Evolutionary conservation across 164 flowering plant genomes (phyloP), one percentile per base, ranked within the genome.

Genomic region (Warburgia ugandensis): DNA sequence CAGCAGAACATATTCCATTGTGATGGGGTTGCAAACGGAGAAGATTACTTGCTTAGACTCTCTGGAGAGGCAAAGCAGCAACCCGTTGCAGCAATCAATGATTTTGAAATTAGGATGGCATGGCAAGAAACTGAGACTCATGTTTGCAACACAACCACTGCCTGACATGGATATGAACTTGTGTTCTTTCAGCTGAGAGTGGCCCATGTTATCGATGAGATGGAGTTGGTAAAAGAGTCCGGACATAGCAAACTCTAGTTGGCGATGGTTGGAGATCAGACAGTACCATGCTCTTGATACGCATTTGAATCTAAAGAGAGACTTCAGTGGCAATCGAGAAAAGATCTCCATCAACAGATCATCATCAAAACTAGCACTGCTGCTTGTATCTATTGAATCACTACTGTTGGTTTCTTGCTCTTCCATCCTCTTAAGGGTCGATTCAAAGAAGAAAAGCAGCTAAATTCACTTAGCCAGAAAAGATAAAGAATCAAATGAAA

Each of bases 81-180:
- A 22, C 6, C 46, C 46, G 25, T 17, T 22, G 23, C 46, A 22
- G 26, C 25, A 16, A 4, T 43, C 13, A 13, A 43, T 17, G 22
- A 43, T 20, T 6, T 4, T 5, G 29, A 43, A 43, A 6, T 43
- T 9, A 4, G 46, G 46, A 22, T 16, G 23, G 3, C 6, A 9
- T 2, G 46, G 46, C 46, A 43, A 43, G 46, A 43, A 43, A 10
- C 23, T 22, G 46, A 43, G 46, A 17, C 46, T 13, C 46, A 43
- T 4, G 23, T 43, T 2, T 19, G 23, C 10, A 12, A 12, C 29
- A 17, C 10, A 12, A 28, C 23, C 23, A n/a, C 28, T 3, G 4
- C 23, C 13, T 5, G 46, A 43, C 4, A 17, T 16, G 28, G 13
- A 43, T 21, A 13, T 22, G 23, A 21, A 43, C 11, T 22, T 20